phyloP scores from a whole-genome alignment of 192 early-diverging fungal species.

The Gryganskiella cystojenkinii region DNA sequence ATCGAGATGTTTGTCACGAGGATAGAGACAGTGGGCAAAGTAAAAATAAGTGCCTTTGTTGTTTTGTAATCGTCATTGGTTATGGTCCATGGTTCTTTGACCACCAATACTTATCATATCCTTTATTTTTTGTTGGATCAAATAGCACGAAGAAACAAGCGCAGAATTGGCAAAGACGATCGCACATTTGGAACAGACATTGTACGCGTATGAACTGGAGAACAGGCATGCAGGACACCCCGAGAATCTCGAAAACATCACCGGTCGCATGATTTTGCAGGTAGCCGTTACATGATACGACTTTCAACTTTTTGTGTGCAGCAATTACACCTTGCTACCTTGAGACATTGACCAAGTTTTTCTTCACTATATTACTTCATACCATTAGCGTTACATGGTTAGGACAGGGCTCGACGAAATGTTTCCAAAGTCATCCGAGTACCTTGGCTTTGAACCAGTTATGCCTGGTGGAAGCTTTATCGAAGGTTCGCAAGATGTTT shows the following conservation, averaged over 20 bases:
- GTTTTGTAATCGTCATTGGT: background rate
- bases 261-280: conserved; percentile 32
- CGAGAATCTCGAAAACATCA: conserved; percentile 20
- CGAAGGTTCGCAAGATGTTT: conserved; percentile 7
- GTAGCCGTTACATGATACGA: conserved; percentile 18
- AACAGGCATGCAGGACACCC: conserved; percentile 12
- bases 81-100: background rate
- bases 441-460: conserved; percentile 38
- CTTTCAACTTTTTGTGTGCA: background rate
- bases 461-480: conserved; percentile 34
- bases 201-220: conserved; percentile 29
- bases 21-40: conserved; percentile 49
- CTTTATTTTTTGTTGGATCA: background rate
- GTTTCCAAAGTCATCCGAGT: conserved; percentile 56
- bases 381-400: conserved; percentile 44
- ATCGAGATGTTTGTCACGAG: conserved; percentile 56
- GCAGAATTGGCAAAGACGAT: conserved; percentile 23
- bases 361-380: background rate
- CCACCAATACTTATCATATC: background rate
- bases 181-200: conserved; percentile 37
- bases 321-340: background rate
- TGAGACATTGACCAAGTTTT: background rate
- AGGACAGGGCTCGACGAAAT: conserved; percentile 47
- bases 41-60: background rate
- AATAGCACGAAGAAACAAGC: conserved; percentile 33